Conservation (phyloP, 192 early-diverging fungal species). For the Neocallimastix lanati region DNA sequence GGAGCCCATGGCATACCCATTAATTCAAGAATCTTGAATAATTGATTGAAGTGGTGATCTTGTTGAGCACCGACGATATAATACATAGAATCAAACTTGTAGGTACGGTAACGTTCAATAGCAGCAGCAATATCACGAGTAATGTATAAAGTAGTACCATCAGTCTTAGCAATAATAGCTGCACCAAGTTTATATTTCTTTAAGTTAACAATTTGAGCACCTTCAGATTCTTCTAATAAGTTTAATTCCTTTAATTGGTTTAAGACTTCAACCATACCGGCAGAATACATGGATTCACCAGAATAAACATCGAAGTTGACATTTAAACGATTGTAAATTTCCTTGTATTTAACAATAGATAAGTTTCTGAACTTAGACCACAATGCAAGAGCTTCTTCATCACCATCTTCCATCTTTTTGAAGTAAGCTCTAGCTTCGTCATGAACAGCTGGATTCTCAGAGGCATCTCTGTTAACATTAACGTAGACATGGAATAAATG, state of each 20-base stretch:
- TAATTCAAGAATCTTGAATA: slow-evolving; percentile 80
- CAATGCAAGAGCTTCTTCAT: slow-evolving; percentile 52
- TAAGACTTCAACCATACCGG: slow-evolving; percentile 40
- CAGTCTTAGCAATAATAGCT: slow-evolving; percentile 69
- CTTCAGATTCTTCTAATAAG: slow-evolving; percentile 55
- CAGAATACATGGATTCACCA: slow-evolving; percentile 76
- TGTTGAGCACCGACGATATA: slow-evolving; percentile 86
- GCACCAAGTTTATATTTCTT: slow-evolving; percentile 63
- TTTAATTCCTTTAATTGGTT: slow-evolving; percentile 51
- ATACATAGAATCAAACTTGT: slow-evolving; percentile 79
- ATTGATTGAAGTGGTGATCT: slow-evolving; percentile 77
- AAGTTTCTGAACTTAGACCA: slow-evolving; percentile 81
- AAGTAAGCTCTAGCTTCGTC: slow-evolving; percentile 82
- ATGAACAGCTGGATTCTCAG: slow-evolving; percentile 44
- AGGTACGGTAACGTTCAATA: slow-evolving; percentile 67
- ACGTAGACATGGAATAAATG: slow-evolving; percentile 91
- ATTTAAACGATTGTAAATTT: slow-evolving; percentile 76
- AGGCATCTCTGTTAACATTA: slow-evolving; percentile 57
- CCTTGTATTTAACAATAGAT: slow-evolving; percentile 79
- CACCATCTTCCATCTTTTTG: slow-evolving; percentile 85
- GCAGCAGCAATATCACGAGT: slow-evolving; percentile 95
- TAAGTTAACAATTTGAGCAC: slow-evolving; percentile 74
- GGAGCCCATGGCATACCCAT: slow-evolving; percentile 65
- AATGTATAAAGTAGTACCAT: slow-evolving; percentile 83
- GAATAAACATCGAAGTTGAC: slow-evolving; percentile 88